Percentiles rank a stretch among this genome's conserved stretches.
Evolutionary conservation across 2,329 filamentous ascomycete genomes (phyloP).

Genomic region (Neophaeococcomyces mojaviensis): DNA sequence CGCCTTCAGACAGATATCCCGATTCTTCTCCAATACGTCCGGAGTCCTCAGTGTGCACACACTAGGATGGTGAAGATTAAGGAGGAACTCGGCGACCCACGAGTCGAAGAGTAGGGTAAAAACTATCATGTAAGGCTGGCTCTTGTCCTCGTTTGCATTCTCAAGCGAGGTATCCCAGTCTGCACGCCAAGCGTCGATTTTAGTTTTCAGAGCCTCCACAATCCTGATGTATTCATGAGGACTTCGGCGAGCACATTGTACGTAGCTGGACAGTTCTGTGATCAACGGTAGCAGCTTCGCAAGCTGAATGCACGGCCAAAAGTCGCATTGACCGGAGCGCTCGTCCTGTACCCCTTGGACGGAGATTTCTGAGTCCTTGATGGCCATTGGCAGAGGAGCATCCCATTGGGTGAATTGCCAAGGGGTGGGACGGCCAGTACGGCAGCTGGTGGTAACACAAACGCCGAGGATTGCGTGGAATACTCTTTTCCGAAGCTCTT

Average conservation of each 20-base stretch:
- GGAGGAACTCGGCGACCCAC: conserved; percentile 41
- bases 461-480: conserved; percentile 68
- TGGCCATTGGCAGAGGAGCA: conserved; percentile 63
- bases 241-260: conserved; percentile 64
- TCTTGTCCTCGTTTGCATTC: conserved; percentile 15
- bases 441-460: conserved; percentile 62
- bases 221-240: conserved; percentile 56
- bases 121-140: conserved; percentile 33
- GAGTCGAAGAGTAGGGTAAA: conserved; percentile 44
- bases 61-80: conserved; percentile 48
- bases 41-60: conserved; percentile 33
- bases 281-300: conserved; percentile 60
- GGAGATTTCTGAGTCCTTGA: conserved; percentile 63
- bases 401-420: conserved; percentile 65
- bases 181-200: conserved; percentile 56
- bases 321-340: conserved; percentile 54
- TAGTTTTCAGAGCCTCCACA: conserved; percentile 58
- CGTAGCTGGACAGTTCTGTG: conserved; percentile 65
- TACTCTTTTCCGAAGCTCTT: conserved; percentile 68
- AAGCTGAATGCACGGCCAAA: conserved; percentile 57
- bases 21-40: conserved; percentile 26
- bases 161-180: conserved; percentile 50
- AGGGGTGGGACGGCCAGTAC: conserved; percentile 69
- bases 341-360: conserved; percentile 56
- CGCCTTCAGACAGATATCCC: conserved; percentile 27